Evolutionary conservation across 2,329 filamentous ascomycete species (phyloP).

Genomic region (Sphaerulina vaccinii): DNA sequence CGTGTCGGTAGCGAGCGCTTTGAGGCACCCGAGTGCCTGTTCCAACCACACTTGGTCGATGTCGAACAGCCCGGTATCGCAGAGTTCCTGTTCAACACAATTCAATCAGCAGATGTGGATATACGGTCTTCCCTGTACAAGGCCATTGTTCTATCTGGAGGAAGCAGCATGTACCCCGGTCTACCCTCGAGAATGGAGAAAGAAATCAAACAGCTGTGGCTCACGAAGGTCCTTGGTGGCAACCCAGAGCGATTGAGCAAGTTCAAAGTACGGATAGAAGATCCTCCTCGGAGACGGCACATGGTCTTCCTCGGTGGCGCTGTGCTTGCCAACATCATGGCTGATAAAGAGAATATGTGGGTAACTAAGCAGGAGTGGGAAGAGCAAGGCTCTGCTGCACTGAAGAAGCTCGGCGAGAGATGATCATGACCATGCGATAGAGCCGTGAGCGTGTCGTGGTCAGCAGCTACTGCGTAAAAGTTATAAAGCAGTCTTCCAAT

Average conservation of each 20-base stretch:
- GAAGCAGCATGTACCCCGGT: slow-evolving; percentile 98
- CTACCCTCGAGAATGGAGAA: slow-evolving; percentile 93
- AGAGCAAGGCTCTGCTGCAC: slow-evolving; percentile 77
- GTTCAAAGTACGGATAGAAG: slow-evolving; percentile 99
- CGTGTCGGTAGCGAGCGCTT: slow-evolving; percentile 95
- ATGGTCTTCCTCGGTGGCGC: slow-evolving; percentile 99
- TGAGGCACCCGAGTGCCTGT: slow-evolving; percentile 95
- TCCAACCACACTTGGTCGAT: slow-evolving; percentile 97
- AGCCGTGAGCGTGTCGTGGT: not conserved
- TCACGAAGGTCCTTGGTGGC: slow-evolving; percentile 83
- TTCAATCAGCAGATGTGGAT: slow-evolving; percentile 92
- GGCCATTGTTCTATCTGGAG: slow-evolving; percentile 92
- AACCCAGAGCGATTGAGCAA: slow-evolving; percentile 92
- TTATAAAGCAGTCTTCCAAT: not conserved
- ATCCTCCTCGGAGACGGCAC: slow-evolving; percentile 90
- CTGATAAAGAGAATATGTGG: slow-evolving; percentile 99
- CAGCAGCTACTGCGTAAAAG: not conserved
- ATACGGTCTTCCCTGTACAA: slow-evolving; percentile 93
- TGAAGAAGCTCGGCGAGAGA: slow-evolving; percentile 92
- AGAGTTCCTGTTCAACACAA: slow-evolving; percentile 98
- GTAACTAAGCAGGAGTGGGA: slow-evolving; percentile 96
- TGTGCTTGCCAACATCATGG: slow-evolving; percentile 97
- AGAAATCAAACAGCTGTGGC: slow-evolving; percentile 97
- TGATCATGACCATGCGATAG: slow-evolving; percentile 38
- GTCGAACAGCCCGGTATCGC: slow-evolving; percentile 96